A percentile compares a stretch with the other conserved stretches of the same genome.
phyloP scores from a whole-genome alignment of 2,329 filamentous ascomycete genomes.

The Myriosclerotinia scirpicola region DNA sequence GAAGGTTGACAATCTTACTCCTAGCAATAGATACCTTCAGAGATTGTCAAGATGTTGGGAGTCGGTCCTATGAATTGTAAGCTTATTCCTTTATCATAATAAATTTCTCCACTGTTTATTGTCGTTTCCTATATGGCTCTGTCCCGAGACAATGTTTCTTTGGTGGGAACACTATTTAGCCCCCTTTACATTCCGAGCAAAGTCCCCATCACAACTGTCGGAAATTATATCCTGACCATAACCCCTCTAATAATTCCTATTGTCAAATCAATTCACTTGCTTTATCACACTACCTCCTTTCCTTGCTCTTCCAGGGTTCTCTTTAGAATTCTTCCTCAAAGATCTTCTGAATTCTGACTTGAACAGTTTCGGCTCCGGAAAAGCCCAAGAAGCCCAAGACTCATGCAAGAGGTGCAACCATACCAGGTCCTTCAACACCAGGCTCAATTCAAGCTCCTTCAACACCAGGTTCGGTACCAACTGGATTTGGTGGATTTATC shows the following conservation, averaged over 20 bases:
- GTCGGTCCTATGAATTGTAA: slow-evolving; percentile 19
- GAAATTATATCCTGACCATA: not conserved
- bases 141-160: slow-evolving; percentile 14
- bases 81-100: not conserved
- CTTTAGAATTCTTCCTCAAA: not conserved
- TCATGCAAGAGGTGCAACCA: slow-evolving; percentile 11
- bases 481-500: not conserved
- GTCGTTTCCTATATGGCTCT: slow-evolving; percentile 14
- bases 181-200: not conserved
- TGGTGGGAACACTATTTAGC: too few relatives aligned
- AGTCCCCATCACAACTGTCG: not conserved
- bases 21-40: not conserved
- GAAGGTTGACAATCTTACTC: not conserved
- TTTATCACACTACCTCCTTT: not conserved
- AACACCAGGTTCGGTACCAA: not conserved
- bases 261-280: not conserved
- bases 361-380: slow-evolving; percentile 19
- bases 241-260: not conserved
- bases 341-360: slow-evolving; percentile 21
- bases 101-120: not conserved
- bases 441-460: not conserved
- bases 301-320: not conserved
- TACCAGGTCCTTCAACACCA: slow-evolving; percentile 14
- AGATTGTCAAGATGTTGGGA: slow-evolving; percentile 16
- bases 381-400: slow-evolving; percentile 15